phyloP scores from a whole-genome alignment of 176 grass and related monocot genomes.

The Lolium rigidum region DNA sequence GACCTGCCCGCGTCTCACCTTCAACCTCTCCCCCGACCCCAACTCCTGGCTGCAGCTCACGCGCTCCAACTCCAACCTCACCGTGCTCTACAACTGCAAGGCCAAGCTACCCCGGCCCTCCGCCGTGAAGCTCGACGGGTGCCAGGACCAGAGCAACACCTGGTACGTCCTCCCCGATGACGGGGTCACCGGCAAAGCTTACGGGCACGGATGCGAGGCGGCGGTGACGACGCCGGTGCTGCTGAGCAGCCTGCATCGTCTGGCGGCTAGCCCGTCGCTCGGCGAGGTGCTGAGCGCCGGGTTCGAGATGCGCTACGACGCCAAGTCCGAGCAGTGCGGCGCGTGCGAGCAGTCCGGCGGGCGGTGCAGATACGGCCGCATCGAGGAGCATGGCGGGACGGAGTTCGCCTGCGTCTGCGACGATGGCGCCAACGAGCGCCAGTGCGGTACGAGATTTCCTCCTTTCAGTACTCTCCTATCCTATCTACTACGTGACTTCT shows the following conservation, averaged over 20 bases:
- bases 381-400: slow-evolving; percentile 26
- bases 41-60: slow-evolving; percentile 33
- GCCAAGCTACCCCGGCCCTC: not conserved
- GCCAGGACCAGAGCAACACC: not conserved
- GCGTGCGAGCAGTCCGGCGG: slow-evolving; percentile 36
- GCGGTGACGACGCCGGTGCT: slow-evolving; percentile 49
- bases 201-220: slow-evolving; percentile 36
- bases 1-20: slow-evolving; percentile 46
- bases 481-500: not conserved
- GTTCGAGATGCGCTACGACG: slow-evolving; percentile 13
- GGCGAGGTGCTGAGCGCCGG: not conserved
- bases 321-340: slow-evolving; percentile 10
- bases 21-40: slow-evolving; percentile 35
- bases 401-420: slow-evolving; percentile 10
- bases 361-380: slow-evolving; percentile 24
- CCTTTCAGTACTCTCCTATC: not conserved
- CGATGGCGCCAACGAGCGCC: not conserved
- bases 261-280: not conserved
- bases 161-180: slow-evolving; percentile 31
- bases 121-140: not conserved
- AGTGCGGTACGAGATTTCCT: not conserved
- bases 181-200: not conserved
- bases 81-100: slow-evolving; percentile 50
- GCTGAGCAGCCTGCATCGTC: not conserved
- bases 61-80: slow-evolving; percentile 30